These are phyloP conservation scores for Ceratocystis lukuohia DNA, from an alignment of 2,329 filamentous ascomycete species.

Conservation along the genomic window DNA sequence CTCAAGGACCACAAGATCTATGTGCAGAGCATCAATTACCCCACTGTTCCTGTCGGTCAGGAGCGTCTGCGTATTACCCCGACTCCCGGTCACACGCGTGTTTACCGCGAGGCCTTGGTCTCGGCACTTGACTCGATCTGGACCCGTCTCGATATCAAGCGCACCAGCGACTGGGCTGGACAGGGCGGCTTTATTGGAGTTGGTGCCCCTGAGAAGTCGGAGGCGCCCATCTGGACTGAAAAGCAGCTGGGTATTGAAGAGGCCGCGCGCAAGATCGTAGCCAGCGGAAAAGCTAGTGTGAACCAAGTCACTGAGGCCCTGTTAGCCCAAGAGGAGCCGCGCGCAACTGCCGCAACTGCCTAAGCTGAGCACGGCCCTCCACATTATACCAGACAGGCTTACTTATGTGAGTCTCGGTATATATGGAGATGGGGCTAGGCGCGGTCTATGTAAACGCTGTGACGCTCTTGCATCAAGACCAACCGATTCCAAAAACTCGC, in stretches of 20 bases:
- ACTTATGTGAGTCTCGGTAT: too few relatives aligned
- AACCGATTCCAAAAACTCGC: too few relatives aligned
- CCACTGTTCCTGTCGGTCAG: constrained; percentile 94
- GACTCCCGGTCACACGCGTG: constrained; percentile 77
- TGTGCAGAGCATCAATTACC: constrained; percentile 98
- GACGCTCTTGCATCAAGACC: too few relatives aligned
- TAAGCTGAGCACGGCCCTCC: too few relatives aligned
- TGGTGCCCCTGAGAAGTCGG: constrained; percentile 51
- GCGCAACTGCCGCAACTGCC: not conserved
- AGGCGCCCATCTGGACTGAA: constrained; percentile 79
- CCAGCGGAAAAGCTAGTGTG: constrained; percentile 23
- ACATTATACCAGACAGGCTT: too few relatives aligned
- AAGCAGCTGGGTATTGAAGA: constrained; percentile 68
- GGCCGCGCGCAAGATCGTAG: constrained; percentile 47
- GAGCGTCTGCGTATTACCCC: constrained; percentile 92
- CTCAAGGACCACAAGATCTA: constrained; percentile 86
- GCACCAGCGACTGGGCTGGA: constrained; percentile 80
- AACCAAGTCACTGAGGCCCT: constrained; percentile 17
- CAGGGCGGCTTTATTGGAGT: constrained; percentile 93
- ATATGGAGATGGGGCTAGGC: too few relatives aligned
- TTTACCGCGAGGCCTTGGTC: constrained; percentile 70
- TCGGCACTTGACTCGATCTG: constrained; percentile 77
- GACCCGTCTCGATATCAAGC: constrained; percentile 77
- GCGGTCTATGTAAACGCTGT: too few relatives aligned
- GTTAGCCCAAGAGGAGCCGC: constrained; percentile 11